Evolutionary conservation across 148 eudicot species (phyloP).

Genomic region (Arctostaphylos glauca): DNA sequence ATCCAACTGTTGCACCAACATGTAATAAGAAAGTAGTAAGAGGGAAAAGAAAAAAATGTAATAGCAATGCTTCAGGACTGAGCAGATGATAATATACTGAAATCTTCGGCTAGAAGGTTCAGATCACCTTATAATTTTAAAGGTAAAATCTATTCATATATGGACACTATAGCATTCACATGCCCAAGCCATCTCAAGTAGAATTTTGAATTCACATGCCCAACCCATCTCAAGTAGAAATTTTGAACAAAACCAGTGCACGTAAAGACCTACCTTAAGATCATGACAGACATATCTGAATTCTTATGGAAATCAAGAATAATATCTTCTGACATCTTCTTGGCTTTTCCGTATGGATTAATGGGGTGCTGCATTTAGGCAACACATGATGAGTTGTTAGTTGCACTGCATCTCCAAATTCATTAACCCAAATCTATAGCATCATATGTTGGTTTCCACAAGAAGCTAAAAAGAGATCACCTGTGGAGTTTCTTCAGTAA

Average conservation of each 20-base stretch:
- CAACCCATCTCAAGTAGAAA: too few relatives aligned
- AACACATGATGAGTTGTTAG: conserved; percentile 15
- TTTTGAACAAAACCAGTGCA: too few relatives aligned
- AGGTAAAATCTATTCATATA: too few relatives aligned
- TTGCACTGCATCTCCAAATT: neutral
- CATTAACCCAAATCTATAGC: conserved; percentile 1
- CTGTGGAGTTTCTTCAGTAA: conserved; percentile 93
- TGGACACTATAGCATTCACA: too few relatives aligned
- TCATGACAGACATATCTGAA: conserved; percentile 86
- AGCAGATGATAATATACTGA: too few relatives aligned
- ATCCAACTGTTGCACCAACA: too few relatives aligned
- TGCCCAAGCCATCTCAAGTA: too few relatives aligned
- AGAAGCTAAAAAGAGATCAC: conserved; percentile 24
- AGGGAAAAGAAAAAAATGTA: neutral
- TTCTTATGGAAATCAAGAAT: conserved; percentile 81
- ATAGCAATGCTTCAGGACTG: neutral
- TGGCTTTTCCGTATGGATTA: conserved; percentile 97
- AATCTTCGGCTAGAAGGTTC: too few relatives aligned
- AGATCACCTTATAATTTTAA: too few relatives aligned
- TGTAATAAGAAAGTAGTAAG: too few relatives aligned
- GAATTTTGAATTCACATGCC: too few relatives aligned
- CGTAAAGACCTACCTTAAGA: conserved; percentile 55
- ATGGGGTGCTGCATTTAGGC: conserved; percentile 63
- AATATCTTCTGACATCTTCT: conserved; percentile 98
- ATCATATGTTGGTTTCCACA: neutral